Evolutionary conservation across 345 rosid species (phyloP).

Genomic region (Pistacia integerrima): DNA sequence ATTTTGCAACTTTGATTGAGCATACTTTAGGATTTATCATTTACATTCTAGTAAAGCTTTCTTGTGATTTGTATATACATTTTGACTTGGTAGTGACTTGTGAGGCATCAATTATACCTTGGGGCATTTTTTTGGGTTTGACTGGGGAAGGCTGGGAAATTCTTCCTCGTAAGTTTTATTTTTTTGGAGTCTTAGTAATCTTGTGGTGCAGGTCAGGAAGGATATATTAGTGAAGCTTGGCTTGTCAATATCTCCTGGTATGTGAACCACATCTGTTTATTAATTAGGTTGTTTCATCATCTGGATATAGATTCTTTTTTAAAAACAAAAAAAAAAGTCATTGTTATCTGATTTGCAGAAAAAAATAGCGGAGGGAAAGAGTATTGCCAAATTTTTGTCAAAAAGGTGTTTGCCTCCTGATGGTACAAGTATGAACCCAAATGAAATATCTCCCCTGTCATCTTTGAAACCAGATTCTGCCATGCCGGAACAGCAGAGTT

Average conservation of each 20-base stretch:
- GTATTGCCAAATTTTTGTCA: conserved; percentile 69
- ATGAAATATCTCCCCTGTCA: conserved; percentile 31
- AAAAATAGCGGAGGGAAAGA: conserved; percentile 40
- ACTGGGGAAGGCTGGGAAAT: not conserved
- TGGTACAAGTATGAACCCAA: conserved; percentile 23
- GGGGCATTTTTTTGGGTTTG: too few species aligned
- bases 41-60: not conserved
- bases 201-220: conserved; percentile 64
- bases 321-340: too few species aligned
- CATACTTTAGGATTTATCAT: too few species aligned
- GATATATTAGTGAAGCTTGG: conserved; percentile 70
- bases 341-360: conserved; percentile 26
- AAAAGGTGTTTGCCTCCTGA: conserved; percentile 87
- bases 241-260: conserved; percentile 63
- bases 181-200: not conserved
- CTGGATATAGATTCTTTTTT: not conserved
- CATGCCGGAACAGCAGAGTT: conserved; percentile 28
- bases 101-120: not conserved
- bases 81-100: not conserved
- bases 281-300: not conserved
- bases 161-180: not conserved
- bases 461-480: conserved; percentile 25
- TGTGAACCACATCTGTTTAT: not conserved
- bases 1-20: not conserved
- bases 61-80: not conserved